A percentile compares a stretch with the other conserved stretches of the same genome.
Conservation (phyloP, 306 rosid genomes). For the Amphicarpaea edgeworthii region DNA sequence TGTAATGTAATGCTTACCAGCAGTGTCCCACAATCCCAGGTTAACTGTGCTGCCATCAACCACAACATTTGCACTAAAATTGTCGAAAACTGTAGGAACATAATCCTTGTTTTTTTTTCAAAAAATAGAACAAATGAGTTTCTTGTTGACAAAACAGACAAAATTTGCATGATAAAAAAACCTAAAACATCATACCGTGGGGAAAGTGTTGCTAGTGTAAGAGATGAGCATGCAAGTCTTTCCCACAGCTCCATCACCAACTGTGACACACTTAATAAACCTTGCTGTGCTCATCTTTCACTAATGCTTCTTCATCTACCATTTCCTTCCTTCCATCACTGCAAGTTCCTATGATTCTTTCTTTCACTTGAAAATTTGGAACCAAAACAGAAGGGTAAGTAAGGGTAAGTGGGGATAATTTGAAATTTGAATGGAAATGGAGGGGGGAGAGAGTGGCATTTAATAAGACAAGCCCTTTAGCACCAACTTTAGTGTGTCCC, state of each 20-base stretch:
- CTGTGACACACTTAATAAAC: conserved; percentile 26
- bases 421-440: conserved; percentile 8
- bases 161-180: neutral
- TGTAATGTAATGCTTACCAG: neutral
- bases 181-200: neutral
- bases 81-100: conserved; percentile 26
- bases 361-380: conserved; percentile 10
- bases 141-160: neutral
- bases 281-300: conserved; percentile 20
- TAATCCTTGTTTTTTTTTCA: neutral
- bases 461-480: neutral
- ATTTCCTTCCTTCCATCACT: neutral
- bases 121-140: neutral
- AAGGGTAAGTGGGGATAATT: neutral
- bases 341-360: neutral
- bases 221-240: conserved; percentile 28
- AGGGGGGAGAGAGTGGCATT: neutral
- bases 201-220: conserved; percentile 28
- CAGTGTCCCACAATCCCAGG: conserved; percentile 27
- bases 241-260: conserved; percentile 30
- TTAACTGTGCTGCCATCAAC: conserved; percentile 24
- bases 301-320: neutral
- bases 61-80: conserved; percentile 30
- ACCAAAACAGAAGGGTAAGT: neutral
- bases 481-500: conserved; percentile 12